These are phyloP conservation scores for Protea cynaroides DNA, from an alignment of 164 flowering plant species.

Conservation along the genomic window DNA sequence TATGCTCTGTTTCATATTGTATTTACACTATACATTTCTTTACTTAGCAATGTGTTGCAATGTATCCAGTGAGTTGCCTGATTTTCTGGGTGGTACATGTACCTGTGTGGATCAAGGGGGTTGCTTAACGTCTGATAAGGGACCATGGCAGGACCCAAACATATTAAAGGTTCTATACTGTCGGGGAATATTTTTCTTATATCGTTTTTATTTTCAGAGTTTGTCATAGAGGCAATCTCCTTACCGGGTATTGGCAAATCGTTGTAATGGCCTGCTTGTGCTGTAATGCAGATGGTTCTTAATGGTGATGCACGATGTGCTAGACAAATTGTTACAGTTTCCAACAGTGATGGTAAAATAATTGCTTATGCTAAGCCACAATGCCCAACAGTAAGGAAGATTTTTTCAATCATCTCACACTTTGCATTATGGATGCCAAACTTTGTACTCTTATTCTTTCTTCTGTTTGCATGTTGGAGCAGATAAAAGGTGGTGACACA, in stretches of 20 bases:
- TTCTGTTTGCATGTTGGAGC: conserved; percentile 14
- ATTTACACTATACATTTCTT: too few relatives aligned
- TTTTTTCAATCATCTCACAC: not conserved
- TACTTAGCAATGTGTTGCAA: conserved; percentile 1
- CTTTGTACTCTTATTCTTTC: too few relatives aligned
- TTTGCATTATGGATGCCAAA: too few relatives aligned
- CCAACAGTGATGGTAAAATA: conserved; percentile 65
- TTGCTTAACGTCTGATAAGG: conserved; percentile 17
- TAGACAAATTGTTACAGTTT: conserved; percentile 60
- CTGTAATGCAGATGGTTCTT: conserved; percentile 24
- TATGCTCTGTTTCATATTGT: too few relatives aligned
- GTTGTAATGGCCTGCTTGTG: not conserved
- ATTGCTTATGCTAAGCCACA: conserved; percentile 63
- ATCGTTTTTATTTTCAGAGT: not conserved
- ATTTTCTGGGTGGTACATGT: conserved; percentile 26
- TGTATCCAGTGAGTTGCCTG: conserved; percentile 44
- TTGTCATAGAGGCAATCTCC: not conserved
- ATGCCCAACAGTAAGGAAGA: conserved; percentile 35
- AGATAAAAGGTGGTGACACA: conserved; percentile 83
- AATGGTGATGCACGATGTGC: conserved; percentile 48
- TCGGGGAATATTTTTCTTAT: not conserved
- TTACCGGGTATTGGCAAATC: not conserved
- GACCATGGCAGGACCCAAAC: conserved; percentile 20
- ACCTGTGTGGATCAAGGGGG: conserved; percentile 20
- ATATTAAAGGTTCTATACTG: conserved; percentile 14